Base-by-base conservation (phyloP, 179 eudicot species). In the Beta corolliflora region DNA sequence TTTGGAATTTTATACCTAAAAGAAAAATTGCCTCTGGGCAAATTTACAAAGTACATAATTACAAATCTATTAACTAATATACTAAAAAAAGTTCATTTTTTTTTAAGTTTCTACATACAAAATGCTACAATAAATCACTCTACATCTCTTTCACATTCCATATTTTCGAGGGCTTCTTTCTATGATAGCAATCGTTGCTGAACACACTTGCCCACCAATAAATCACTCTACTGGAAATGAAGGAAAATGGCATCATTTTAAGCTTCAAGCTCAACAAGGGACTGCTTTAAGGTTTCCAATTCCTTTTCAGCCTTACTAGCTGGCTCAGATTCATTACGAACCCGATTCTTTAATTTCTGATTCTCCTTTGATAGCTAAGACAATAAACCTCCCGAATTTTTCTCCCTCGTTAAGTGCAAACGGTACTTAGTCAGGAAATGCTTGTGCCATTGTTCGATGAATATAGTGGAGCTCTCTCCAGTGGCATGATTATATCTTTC, bases 71-170 rank as follows among this genome's bases (percentile, higher is more conserved):
- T 0, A 31, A 31, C 36, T 31, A 31, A 31, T 31, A 31, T 31
- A 31, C 36, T 31, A 31, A 31, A 31, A 1, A 31, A 31, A 31
- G 2, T 31, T 31, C 36, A 31, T 31, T 1, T 31, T 31, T 31
- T 31, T 31, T 2, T n/a, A n/a, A 31, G 36, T 31, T 31, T 31
- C 36, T 31, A 31, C 36, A 1, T 31, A 31, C 36, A 31, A 0
- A 31, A 31, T 0, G 1, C 1, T 31, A 1, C 36, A 31, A 31
- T 31, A 31, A 31, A 31, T 31, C 36, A 31, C 36, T 31, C 36
- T 31, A 31, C 73, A 82, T 92, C 93, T 81, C 89, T 87, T 84
- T 94, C 93, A 79, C 84, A 86, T 85, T 93, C 90, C 73, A 89
- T 64, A 21, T 84, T 85, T 48, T 58, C 54, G 18, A 93, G 91